These are phyloP conservation scores for Verticillium albo-atrum DNA, from an alignment of 2,329 filamentous ascomycete genomes.

Conservation along the genomic window DNA sequence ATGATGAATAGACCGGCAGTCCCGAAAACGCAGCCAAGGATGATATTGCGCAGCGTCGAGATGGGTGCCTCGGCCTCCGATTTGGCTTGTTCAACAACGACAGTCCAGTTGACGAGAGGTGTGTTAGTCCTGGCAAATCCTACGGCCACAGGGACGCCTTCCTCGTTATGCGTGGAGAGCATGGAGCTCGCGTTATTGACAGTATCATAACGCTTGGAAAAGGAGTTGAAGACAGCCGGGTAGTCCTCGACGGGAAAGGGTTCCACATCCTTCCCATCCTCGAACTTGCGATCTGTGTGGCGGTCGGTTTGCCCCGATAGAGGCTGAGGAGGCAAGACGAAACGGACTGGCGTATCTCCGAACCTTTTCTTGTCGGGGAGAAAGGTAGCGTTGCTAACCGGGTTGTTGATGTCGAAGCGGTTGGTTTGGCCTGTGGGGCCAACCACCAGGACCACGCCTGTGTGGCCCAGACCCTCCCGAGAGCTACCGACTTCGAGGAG, in stretches of 20 bases:
- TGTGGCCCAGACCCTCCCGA: constrained; percentile 64
- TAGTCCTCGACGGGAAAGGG: constrained; percentile 59
- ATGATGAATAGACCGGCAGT: constrained; percentile 70
- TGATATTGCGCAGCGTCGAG: constrained; percentile 67
- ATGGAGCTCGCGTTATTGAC: constrained; percentile 66
- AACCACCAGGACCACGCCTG: constrained; percentile 66
- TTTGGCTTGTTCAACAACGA: constrained; percentile 73
- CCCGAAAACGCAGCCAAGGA: constrained; percentile 81
- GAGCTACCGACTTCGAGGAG: constrained; percentile 60
- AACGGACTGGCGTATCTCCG: constrained; percentile 44
- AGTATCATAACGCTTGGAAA: constrained; percentile 42
- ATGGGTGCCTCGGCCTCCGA: constrained; percentile 75
- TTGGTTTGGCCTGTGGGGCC: constrained; percentile 66
- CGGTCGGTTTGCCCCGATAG: constrained; percentile 36
- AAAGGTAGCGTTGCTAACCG: constrained; percentile 43
- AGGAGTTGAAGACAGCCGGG: constrained; percentile 57
- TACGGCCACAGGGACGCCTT: constrained; percentile 66
- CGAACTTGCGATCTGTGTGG: constrained; percentile 47
- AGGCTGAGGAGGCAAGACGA: constrained; percentile 53
- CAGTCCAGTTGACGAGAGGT: constrained; percentile 71
- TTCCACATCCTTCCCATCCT: constrained; percentile 43
- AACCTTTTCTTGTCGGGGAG: constrained; percentile 32
- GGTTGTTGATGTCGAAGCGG: constrained; percentile 44
- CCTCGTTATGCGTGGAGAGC: constrained; percentile 69
- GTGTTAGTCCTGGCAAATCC: constrained; percentile 71